Base-by-base conservation (phyloP, 257 asterid species). In the Solanum sejunctum region DNA sequence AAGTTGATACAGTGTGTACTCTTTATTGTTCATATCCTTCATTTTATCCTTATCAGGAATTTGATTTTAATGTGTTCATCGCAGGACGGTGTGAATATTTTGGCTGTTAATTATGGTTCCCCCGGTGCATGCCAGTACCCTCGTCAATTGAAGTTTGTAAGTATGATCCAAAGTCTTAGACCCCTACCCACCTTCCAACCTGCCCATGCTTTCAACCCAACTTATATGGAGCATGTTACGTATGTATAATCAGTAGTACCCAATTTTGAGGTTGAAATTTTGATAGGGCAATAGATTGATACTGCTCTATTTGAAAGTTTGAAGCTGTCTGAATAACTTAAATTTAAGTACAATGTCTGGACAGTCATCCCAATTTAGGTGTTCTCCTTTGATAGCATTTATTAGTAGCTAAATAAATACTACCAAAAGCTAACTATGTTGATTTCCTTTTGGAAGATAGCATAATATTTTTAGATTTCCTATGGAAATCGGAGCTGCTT, bases 71-170 rank as follows among this genome's bases (percentile, higher is more conserved):
- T 58, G 21, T 36, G 36, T 83, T 55, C 41, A 54, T 88, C 84
- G 86, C 93, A 97, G 99, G 99, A 95, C 16, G 98, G 99, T 73
- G 97, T 92, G 54, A 94, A 94, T 90, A 89, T 95, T 61, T 85
- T 97, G 94, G 98, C 95, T 6, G 94, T 95, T 85, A 97, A 93
- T 87, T 95, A 97, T 88, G 98, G 99, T 39, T 91, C 99, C 85
- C 96, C 95, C 78, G 97, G 99, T 85, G 89, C 95, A 8, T 97
- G 99, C 87, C 98, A 88, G 61, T 92, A 91, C 89, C 99, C 98
- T 85, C 98, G 97, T 78, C 92, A 79, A 63, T 58, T 89, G 86
- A 97, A 92, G 88, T 84, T 89, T 88, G 99, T 97, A 90, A 92
- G 99, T 80, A 56, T 36, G 61, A 51, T 49, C 66, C 45, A 9